A percentile compares a stretch with the other conserved stretches of the same genome.
These are phyloP conservation scores for Pestalotiopsis sp. DNA, from an alignment of 2,329 filamentous ascomycete genomes.

Conservation along the genomic window DNA sequence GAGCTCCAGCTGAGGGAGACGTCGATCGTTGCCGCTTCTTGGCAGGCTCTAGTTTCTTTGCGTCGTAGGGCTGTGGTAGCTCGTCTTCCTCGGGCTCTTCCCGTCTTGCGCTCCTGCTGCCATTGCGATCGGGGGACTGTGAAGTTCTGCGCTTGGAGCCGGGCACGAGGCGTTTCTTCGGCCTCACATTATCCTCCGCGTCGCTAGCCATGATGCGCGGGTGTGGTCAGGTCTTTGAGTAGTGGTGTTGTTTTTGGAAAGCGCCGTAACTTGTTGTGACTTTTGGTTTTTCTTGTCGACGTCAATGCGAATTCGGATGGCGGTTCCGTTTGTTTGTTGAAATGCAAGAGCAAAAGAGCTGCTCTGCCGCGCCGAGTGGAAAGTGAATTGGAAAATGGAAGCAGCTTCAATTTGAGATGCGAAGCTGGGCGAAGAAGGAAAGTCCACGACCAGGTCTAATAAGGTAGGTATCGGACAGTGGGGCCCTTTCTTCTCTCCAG, in stretches of 20 bases:
- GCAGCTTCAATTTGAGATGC: neutral
- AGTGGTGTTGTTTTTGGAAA: neutral
- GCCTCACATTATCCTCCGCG: slow-evolving; percentile 38
- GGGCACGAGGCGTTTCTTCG: slow-evolving; percentile 41
- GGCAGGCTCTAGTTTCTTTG: slow-evolving; percentile 58
- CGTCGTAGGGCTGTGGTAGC: slow-evolving; percentile 64
- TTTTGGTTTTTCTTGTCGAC: neutral
- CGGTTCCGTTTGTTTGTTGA: neutral
- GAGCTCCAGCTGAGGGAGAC: slow-evolving; percentile 49
- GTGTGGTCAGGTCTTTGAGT: neutral
- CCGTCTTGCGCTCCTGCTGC: slow-evolving; percentile 31
- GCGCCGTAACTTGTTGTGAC: neutral
- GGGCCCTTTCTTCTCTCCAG: neutral
- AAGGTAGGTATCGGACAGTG: neutral
- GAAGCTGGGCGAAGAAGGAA: neutral
- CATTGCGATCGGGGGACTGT: slow-evolving; percentile 30
- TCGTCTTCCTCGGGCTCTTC: slow-evolving; percentile 36
- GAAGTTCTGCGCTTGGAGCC: slow-evolving; percentile 44
- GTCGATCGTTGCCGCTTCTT: slow-evolving; percentile 60
- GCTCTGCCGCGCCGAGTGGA: neutral
- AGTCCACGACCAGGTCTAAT: neutral
- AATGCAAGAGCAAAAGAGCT: neutral
- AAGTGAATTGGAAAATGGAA: neutral
- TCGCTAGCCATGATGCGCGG: slow-evolving; percentile 18
- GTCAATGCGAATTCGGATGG: neutral